Evolutionary conservation across 495 filamentous ascomycete species (phyloP).

Genomic region (Tuber brumale): DNA sequence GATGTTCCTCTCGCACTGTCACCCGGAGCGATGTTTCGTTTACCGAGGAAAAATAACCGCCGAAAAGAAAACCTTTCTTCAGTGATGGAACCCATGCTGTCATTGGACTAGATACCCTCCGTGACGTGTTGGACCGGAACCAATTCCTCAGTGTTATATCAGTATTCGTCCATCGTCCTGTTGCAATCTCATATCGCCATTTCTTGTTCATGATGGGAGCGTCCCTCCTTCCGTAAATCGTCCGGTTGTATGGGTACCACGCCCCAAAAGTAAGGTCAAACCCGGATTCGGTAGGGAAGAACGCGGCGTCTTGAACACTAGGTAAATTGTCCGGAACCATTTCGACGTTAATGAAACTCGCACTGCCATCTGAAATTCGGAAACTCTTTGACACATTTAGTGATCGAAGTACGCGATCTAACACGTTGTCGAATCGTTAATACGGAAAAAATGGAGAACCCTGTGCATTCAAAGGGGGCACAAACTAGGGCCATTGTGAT

Average conservation of each 20-base stretch:
- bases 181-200: neutral
- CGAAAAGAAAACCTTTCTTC: constrained; percentile 12
- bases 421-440: neutral
- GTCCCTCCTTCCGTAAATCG: too few relatives aligned
- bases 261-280: neutral
- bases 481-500: constrained; percentile 4
- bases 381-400: constrained; percentile 1
- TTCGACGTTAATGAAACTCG: neutral
- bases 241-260: neutral
- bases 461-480: neutral
- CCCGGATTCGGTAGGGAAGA: neutral
- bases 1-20: neutral
- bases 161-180: neutral
- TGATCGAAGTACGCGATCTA: constrained; percentile 6
- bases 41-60: neutral
- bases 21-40: neutral
- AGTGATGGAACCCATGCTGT: constrained; percentile 12
- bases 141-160: neutral
- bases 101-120: constrained; percentile 5
- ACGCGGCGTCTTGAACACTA: neutral
- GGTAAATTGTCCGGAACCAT: neutral
- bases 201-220: neutral
- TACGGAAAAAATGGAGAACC: neutral
- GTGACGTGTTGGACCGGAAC: neutral
- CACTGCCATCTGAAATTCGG: neutral